phyloP scores from a whole-genome alignment of 1,284 basidiomycete species.

The Irpex sp. region DNA sequence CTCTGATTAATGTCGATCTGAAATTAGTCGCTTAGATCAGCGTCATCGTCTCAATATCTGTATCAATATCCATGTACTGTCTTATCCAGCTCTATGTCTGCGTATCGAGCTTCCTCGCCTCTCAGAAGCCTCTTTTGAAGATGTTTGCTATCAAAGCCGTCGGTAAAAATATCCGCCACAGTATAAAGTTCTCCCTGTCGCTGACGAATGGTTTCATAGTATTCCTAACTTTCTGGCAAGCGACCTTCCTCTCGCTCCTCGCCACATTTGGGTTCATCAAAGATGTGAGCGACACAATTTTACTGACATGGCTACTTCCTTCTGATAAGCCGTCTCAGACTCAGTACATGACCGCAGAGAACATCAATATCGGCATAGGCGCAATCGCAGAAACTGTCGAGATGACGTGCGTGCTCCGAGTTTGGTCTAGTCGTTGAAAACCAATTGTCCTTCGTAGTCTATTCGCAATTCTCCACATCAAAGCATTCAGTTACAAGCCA shows the following conservation, averaged over 20 bases:
- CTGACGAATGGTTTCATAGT: slow-evolving; percentile 34
- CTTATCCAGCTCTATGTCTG: slow-evolving; percentile 73
- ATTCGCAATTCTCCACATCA: slow-evolving; percentile 71
- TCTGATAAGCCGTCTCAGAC: slow-evolving; percentile 35
- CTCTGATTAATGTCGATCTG: background rate
- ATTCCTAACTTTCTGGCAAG: slow-evolving; percentile 82
- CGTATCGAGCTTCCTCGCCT: slow-evolving; percentile 52
- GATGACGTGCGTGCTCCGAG: slow-evolving; percentile 57
- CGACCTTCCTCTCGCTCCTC: slow-evolving; percentile 59
- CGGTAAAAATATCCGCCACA: slow-evolving; percentile 35
- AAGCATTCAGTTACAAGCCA: slow-evolving; percentile 70
- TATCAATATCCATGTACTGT: slow-evolving; percentile 81
- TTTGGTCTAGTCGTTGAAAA: background rate
- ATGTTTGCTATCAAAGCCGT: slow-evolving; percentile 74
- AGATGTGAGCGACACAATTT: slow-evolving; percentile 39
- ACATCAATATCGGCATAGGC: slow-evolving; percentile 72
- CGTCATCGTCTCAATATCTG: slow-evolving; percentile 64
- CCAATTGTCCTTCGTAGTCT: slow-evolving; percentile 32
- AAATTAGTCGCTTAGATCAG: slow-evolving; percentile 41
- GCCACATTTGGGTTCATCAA: slow-evolving; percentile 63
- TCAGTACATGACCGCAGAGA: slow-evolving; percentile 66
- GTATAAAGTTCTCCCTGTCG: background rate
- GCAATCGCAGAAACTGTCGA: slow-evolving; percentile 72
- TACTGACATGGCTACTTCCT: background rate
- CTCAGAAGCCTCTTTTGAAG: slow-evolving; percentile 66